Conservation (phyloP, 192 early-diverging fungal species). For the Backusella psychrophila region DNA sequence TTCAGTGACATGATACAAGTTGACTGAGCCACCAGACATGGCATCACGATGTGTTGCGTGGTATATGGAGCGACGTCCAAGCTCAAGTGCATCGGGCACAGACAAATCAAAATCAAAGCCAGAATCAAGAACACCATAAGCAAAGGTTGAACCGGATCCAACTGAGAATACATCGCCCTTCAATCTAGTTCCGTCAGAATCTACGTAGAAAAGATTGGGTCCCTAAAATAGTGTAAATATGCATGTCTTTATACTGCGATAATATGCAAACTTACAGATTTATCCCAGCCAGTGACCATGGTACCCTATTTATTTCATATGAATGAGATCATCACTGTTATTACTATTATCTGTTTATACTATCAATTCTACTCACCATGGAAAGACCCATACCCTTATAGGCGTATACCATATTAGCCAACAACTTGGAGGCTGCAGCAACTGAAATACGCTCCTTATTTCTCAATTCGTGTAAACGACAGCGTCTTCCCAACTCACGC, state of each 20-base stretch:
- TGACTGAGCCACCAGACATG: conserved; percentile 85
- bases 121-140: conserved; percentile 95
- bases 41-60: conserved; percentile 96
- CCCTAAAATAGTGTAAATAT: conserved; percentile 48
- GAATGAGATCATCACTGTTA: neutral
- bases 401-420: conserved; percentile 94
- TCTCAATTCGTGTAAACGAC: conserved; percentile 91
- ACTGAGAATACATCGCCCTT: conserved; percentile 92
- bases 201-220: conserved; percentile 94
- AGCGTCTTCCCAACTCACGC: conserved; percentile 92
- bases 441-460: conserved; percentile 99
- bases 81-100: conserved; percentile 83
- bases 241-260: neutral
- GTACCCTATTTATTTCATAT: conserved; percentile 65
- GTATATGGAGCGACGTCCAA: conserved; percentile 90
- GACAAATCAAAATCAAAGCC: conserved; percentile 83
- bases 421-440: conserved; percentile 94
- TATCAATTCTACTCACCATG: conserved; percentile 51
- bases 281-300: conserved; percentile 99
- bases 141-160: conserved; percentile 98
- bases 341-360: neutral
- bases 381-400: conserved; percentile 99
- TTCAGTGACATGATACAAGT: conserved; percentile 89
- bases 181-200: conserved; percentile 90
- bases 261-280: conserved; percentile 54